Conservation (phyloP, 2,329 filamentous ascomycete species). For the Diaporthe batatas region DNA sequence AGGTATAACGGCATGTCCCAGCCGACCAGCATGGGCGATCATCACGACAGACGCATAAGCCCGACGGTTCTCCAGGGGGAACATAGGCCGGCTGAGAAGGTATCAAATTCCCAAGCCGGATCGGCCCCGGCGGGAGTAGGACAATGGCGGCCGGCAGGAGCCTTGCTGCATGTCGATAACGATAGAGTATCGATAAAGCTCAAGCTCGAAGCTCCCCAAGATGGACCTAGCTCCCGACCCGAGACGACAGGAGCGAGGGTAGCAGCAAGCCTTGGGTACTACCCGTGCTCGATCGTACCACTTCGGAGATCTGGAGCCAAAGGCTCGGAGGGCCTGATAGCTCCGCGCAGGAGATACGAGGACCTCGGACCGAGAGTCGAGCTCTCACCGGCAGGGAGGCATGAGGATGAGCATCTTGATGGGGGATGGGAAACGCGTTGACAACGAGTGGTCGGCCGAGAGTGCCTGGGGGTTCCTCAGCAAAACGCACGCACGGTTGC, state of each 20-base stretch:
- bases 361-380: constrained; percentile 20
- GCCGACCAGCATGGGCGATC: constrained; percentile 4
- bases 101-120: background rate
- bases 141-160: constrained; percentile 5
- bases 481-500: constrained; percentile 7
- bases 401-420: constrained; percentile 1
- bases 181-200: constrained; percentile 42
- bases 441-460: constrained; percentile 27
- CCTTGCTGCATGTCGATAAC: constrained; percentile 36
- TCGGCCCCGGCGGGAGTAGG: background rate
- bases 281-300: background rate
- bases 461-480: constrained; percentile 24
- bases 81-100: background rate
- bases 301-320: background rate
- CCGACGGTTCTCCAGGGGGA: background rate
- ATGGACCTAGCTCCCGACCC: constrained; percentile 10
- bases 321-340: background rate
- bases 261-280: background rate
- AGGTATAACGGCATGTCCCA: background rate
- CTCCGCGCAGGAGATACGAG: constrained; percentile 29
- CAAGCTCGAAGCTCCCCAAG: constrained; percentile 28
- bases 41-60: background rate
- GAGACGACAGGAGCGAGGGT: background rate
- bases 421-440: constrained; percentile 25
- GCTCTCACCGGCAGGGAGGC: constrained; percentile 3